Evolutionary conservation across 1,284 basidiomycete species (phyloP).

Genomic region (Violaceomyces palustris): DNA sequence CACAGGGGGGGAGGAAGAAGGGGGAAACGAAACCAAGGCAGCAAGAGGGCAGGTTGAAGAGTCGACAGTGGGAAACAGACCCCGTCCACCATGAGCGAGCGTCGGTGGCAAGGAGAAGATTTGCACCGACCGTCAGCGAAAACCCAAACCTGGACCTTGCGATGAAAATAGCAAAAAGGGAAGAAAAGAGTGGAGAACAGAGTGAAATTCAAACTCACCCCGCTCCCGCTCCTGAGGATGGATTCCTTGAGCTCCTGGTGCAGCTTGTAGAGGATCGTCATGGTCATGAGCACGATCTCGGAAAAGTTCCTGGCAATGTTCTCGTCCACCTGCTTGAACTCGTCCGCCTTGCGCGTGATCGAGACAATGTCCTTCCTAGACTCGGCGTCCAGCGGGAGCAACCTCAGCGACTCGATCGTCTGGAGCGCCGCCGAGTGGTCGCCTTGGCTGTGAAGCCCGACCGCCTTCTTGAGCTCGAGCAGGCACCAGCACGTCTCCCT

Average conservation of each 20-base stretch:
- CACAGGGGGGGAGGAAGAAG: too few relatives aligned
- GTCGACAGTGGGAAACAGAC: neutral
- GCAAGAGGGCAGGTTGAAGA: too few relatives aligned
- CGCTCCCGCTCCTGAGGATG: conserved; percentile 28
- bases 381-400: conserved; percentile 74
- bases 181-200: too few relatives aligned
- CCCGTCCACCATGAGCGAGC: too few relatives aligned
- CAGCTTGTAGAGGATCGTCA: conserved; percentile 73
- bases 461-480: conserved; percentile 74
- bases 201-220: conserved; percentile 2
- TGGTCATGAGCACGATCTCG: conserved; percentile 81
- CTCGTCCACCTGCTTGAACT: conserved; percentile 81
- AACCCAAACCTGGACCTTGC: too few relatives aligned
- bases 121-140: too few relatives aligned
- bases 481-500: conserved; percentile 63
- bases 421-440: conserved; percentile 72
- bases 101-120: too few relatives aligned
- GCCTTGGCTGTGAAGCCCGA: conserved; percentile 69
- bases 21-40: too few relatives aligned
- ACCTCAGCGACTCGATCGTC: conserved; percentile 81
- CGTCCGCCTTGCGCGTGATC: conserved; percentile 80
- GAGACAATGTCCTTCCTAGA: conserved; percentile 65
- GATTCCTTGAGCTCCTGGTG: conserved; percentile 46
- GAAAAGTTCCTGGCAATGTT: conserved; percentile 83
- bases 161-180: too few relatives aligned